Evolutionary conservation across 2,329 filamentous ascomycete species (phyloP).

Genomic region (Podosphaera fusca): DNA sequence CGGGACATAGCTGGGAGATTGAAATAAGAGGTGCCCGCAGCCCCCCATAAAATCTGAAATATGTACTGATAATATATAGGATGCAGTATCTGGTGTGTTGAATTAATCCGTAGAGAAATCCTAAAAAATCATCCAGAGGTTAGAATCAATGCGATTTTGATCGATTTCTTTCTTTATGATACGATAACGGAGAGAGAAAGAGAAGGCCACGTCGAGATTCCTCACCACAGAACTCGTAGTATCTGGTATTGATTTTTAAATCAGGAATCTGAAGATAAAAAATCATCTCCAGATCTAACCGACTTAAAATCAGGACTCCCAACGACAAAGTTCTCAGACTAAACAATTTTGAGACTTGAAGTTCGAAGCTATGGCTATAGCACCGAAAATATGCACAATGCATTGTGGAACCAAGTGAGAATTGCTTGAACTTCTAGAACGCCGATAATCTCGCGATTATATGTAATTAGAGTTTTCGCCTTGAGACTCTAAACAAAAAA

Average conservation of each 20-base stretch:
- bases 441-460: no score
- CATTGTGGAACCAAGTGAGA: not conserved
- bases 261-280: not conserved
- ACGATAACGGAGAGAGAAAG: constrained; percentile 68
- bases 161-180: constrained; percentile 96
- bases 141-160: constrained; percentile 64
- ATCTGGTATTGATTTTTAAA: constrained; percentile 55
- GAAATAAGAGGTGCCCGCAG: constrained; percentile 22
- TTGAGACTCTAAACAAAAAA: no score
- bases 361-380: not conserved
- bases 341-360: not conserved
- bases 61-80: constrained; percentile 23
- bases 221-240: constrained; percentile 74
- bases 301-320: not conserved
- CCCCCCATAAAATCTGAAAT: not conserved
- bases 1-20: constrained; percentile 58
- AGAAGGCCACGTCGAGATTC: constrained; percentile 34
- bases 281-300: not conserved
- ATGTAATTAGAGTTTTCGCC: no score
- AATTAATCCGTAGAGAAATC: constrained; percentile 69
- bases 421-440: not conserved
- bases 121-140: constrained; percentile 45
- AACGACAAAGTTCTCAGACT: no score
- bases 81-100: constrained; percentile 90
- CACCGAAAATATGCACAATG: not conserved